Base-by-base conservation (phyloP, 305 asterid species). In the Fraxinus nigra region DNA sequence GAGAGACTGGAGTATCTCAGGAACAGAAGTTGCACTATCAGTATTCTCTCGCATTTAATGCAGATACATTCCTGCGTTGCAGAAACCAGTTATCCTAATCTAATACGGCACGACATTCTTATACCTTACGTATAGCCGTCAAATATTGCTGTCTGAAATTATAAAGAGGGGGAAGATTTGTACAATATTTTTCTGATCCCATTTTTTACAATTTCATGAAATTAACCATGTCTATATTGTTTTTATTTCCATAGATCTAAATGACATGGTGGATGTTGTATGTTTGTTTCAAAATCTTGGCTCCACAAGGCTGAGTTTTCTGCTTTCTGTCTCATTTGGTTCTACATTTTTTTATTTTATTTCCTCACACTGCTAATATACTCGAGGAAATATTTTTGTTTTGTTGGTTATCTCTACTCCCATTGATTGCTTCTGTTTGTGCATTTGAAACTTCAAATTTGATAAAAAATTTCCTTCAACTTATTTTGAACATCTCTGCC, bases 141-240 rank as follows among this genome's bases (percentile, higher is more conserved):
- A 70, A 14, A 70, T 70, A 70, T 70, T 9, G 75, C 43, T 70
- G 11, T 32, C 75, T 70, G 75, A 70, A 67, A 67, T 67, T 67
- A 67, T 4, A 67, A 28, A 28, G 74, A 28, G 74, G 38, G 75
- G 75, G 43, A 9, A 5, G 43, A 70, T 30, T 30, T 16, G 37
- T 32, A 70, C 3, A 0, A 70, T 70, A 30, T 14, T 34, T n/a
- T 70, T 70, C 75, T 70, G 43, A 70, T 70, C 26, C 43, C 26
- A 30, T 70, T 70, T 65, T 65, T 28, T 10, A 24, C 37, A 28
- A 61, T 22, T 22, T 61, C 16, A 20, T 65, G 73, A 65, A 32
- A 24, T 26, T 24, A 16, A 65, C n/a, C 34, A 65, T 65, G 72
- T 65, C n/a, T 26, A 26, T 63, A 7, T 59, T 59, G 32, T 30